A percentile compares a stretch with the other conserved stretches of the same genome.
Evolutionary conservation across 768 basidiomycete species (phyloP).

Genomic region (Mycena metata): DNA sequence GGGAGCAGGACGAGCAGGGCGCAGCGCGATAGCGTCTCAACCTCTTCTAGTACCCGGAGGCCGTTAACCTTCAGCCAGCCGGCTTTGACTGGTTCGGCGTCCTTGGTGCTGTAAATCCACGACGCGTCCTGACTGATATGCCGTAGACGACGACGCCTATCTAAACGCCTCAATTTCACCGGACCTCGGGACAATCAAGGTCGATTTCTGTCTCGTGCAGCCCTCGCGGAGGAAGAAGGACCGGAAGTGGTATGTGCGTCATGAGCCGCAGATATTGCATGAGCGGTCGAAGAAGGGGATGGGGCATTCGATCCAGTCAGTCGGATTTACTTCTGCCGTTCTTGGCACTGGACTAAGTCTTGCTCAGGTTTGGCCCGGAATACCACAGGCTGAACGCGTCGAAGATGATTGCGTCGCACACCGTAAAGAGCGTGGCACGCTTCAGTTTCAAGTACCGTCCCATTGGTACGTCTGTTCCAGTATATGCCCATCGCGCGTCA

Average conservation of each 20-base stretch:
- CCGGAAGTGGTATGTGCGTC: neutral
- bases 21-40: slow-evolving; percentile 8
- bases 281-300: slow-evolving; percentile 33
- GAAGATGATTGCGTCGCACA: neutral
- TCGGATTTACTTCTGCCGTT: neutral
- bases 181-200: slow-evolving; percentile 24
- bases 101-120: too few species aligned
- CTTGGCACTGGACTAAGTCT: too few species aligned
- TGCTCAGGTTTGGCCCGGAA: slow-evolving; percentile 21
- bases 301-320: slow-evolving; percentile 34
- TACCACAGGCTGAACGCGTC: neutral
- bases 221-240: too few species aligned
- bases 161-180: slow-evolving; percentile 23
- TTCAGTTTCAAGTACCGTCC: slow-evolving; percentile 31
- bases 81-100: slow-evolving; percentile 16
- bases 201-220: neutral
- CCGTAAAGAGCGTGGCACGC: neutral
- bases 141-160: slow-evolving; percentile 24
- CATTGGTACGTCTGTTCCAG: slow-evolving; percentile 7
- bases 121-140: neutral
- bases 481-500: neutral
- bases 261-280: slow-evolving; percentile 16
- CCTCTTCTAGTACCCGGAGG: neutral
- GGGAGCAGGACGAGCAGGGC: neutral
- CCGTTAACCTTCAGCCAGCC: slow-evolving; percentile 16